Conservation (phyloP, 805 yeast species). For the Wickerhamiella nectarea region DNA sequence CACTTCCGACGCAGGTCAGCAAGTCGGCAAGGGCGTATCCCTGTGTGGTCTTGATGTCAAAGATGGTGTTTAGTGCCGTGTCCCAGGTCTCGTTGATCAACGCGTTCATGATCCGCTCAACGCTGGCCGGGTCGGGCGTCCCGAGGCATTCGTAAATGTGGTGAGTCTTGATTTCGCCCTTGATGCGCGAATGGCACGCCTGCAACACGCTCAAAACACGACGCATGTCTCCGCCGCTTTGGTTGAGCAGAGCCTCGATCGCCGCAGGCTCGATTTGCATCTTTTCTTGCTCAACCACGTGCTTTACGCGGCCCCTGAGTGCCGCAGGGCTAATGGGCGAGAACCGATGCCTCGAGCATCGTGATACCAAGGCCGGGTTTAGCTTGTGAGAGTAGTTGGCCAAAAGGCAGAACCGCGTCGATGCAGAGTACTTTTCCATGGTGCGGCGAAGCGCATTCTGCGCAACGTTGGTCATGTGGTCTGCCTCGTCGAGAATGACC, state of each 20-base stretch:
- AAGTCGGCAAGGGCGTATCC: slow-evolving; percentile 88
- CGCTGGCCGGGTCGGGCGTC: slow-evolving; percentile 80
- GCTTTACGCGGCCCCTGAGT: slow-evolving; percentile 49
- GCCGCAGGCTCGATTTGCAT: slow-evolving; percentile 49
- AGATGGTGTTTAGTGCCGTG: slow-evolving; percentile 53
- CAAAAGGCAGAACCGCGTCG: slow-evolving; percentile 87
- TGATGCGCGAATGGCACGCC: slow-evolving; percentile 75
- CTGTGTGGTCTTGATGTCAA: slow-evolving; percentile 48
- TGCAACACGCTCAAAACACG: slow-evolving; percentile 85
- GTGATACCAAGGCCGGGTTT: slow-evolving; percentile 84
- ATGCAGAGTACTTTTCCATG: slow-evolving; percentile 85
- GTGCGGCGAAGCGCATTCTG: slow-evolving; percentile 89
- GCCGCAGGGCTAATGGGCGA: slow-evolving; percentile 63
- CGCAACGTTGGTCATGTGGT: slow-evolving; percentile 94
- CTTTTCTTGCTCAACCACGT: slow-evolving; percentile 57
- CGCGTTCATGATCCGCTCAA: slow-evolving; percentile 60
- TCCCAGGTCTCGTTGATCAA: slow-evolving; percentile 83
- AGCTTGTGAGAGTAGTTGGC: slow-evolving; percentile 94
- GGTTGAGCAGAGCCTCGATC: slow-evolving; percentile 46
- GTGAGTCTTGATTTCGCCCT: slow-evolving; percentile 47
- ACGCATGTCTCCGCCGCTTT: slow-evolving; percentile 78
- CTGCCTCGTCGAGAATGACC: slow-evolving; percentile 91
- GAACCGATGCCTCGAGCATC: slow-evolving; percentile 92
- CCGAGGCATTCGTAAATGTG: slow-evolving; percentile 92
- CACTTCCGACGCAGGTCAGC: slow-evolving; percentile 59